phyloP scores from a whole-genome alignment of 2,329 filamentous ascomycete species.

The Cucurbitaria berberidis region DNA sequence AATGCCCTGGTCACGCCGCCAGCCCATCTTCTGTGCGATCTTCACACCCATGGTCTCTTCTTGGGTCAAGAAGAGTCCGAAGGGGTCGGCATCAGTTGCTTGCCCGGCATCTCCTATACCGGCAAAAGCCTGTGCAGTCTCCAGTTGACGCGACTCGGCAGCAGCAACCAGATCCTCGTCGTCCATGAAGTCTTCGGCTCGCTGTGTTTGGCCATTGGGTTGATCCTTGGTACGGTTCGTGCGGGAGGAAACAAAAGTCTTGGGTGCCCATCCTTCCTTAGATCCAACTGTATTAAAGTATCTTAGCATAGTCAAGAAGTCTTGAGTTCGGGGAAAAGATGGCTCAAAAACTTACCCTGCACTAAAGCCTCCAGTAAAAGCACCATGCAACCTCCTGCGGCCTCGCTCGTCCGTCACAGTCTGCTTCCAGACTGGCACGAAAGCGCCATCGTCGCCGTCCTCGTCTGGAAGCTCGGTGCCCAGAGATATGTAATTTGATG shows the following conservation, averaged over 20 bases:
- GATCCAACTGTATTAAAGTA: conserved; percentile 99
- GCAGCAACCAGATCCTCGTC: conserved; percentile 91
- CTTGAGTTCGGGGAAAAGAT: conserved; percentile 22
- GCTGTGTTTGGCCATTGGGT: conserved; percentile 61
- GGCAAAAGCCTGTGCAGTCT: conserved; percentile 75
- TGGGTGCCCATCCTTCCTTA: conserved; percentile 96
- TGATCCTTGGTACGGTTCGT: conserved; percentile 75
- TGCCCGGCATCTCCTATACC: conserved; percentile 73
- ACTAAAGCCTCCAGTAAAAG: conserved; percentile 95
- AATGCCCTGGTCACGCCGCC: conserved; percentile 91
- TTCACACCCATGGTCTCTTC: conserved; percentile 88
- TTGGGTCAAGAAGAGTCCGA: conserved; percentile 72
- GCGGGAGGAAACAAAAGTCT: conserved; percentile 90
- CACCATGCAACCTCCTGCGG: conserved; percentile 88
- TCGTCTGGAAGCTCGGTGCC: conserved; percentile 84
- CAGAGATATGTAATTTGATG: conserved; percentile 47
- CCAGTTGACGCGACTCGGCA: conserved; percentile 75
- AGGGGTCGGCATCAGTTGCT: conserved; percentile 60
- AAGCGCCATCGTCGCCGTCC: conserved; percentile 86
- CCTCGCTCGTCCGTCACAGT: conserved; percentile 93
- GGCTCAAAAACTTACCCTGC: conserved; percentile 72
- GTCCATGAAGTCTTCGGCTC: conserved; percentile 95
- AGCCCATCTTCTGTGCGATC: conserved; percentile 89
- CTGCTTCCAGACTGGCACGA: conserved; percentile 97
- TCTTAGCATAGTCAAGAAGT: conserved; percentile 58